phyloP scores from a whole-genome alignment of 208 protist genomes.

The Crithidia acanthocephali region DNA sequence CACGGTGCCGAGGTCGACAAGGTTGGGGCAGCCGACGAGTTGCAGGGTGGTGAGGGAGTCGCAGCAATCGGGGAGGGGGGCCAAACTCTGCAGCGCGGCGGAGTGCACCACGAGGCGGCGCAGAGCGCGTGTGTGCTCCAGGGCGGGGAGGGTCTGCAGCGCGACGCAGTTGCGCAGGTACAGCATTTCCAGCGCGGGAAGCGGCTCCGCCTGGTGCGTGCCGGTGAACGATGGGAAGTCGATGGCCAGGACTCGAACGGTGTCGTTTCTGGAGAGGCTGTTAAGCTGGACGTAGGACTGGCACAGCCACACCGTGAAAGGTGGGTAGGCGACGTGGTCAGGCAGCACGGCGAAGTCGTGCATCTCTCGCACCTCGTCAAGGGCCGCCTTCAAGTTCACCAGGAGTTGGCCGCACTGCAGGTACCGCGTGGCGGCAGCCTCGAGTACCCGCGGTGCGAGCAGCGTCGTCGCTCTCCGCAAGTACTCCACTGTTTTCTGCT shows the following conservation, averaged over 20 bases:
- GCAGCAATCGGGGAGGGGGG: neutral
- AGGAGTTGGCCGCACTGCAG: neutral
- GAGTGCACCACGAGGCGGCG: neutral
- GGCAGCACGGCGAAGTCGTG: constrained; percentile 1
- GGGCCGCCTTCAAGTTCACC: constrained; percentile 2
- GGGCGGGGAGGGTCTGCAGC: neutral
- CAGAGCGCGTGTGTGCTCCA: neutral
- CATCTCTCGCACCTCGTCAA: neutral
- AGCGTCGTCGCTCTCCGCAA: neutral
- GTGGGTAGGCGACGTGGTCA: neutral
- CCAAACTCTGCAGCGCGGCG: neutral
- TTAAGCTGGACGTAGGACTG: neutral
- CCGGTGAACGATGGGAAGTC: neutral
- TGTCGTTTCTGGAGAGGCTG: neutral
- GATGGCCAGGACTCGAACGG: constrained; percentile 1
- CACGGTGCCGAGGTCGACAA: neutral
- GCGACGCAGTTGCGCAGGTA: neutral
- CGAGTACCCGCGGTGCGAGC: neutral
- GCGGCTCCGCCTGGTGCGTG: neutral
- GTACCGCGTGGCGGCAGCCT: neutral
- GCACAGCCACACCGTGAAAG: neutral
- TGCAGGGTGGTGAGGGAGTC: constrained; percentile 2
- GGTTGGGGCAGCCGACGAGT: neutral
- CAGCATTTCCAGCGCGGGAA: constrained; percentile 8
- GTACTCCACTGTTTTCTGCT: neutral